Evolutionary conservation across 75 land plant species (phyloP).

Genomic region (Cryptomeria japonica): DNA sequence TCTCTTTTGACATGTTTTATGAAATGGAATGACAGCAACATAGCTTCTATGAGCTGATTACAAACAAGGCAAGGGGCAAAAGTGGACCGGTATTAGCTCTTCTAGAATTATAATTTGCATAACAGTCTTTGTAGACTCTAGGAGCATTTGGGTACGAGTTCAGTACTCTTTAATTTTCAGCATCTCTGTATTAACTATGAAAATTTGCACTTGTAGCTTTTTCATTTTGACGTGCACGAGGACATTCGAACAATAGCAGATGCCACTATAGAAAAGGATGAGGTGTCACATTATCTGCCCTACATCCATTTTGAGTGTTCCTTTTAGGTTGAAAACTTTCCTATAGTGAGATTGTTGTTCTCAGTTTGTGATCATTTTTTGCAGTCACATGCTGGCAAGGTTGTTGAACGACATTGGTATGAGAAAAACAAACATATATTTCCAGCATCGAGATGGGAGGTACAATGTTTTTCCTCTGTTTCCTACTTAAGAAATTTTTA

Average conservation of each 20-base stretch:
- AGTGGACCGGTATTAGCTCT: constrained; percentile 91
- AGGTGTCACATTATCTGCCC: constrained; percentile 43
- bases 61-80: constrained; percentile 98
- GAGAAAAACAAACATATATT: constrained; percentile 99
- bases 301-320: background rate
- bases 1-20: background rate
- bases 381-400: constrained; percentile 99
- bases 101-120: too few species aligned
- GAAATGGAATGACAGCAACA: constrained; percentile 71
- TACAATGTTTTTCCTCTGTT: background rate
- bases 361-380: background rate
- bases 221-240: constrained; percentile 99
- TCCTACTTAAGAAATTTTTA: too few species aligned
- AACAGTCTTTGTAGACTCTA: too few species aligned
- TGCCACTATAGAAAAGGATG: constrained; percentile 99
- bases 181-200: too few species aligned
- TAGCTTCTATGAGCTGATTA: constrained; percentile 95
- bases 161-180: too few species aligned
- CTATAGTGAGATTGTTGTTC: background rate
- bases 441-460: constrained; percentile 99
- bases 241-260: constrained; percentile 99
- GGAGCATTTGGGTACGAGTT: too few species aligned
- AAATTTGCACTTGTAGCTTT: constrained; percentile 57
- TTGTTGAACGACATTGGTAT: constrained; percentile 99
- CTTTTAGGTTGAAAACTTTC: background rate